These are phyloP conservation scores for Bryoglossum gracile DNA, from an alignment of 495 filamentous ascomycete species.

Conservation along the genomic window DNA sequence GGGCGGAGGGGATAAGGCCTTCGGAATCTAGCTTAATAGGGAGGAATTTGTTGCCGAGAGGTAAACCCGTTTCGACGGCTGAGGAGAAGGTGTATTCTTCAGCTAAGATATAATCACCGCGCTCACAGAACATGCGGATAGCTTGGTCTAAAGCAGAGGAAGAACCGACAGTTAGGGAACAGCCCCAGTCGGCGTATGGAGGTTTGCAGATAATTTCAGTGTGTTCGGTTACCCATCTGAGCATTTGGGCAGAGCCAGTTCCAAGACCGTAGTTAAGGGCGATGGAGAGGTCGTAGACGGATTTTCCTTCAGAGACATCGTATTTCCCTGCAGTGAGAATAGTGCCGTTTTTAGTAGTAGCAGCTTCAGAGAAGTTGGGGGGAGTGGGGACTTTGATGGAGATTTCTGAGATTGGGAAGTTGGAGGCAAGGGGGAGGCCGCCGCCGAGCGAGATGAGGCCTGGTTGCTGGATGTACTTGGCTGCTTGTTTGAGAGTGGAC, in stretches of 20 bases:
- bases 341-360: slow-evolving; percentile 45
- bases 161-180: slow-evolving; percentile 65
- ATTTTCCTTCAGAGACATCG: slow-evolving; percentile 60
- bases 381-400: slow-evolving; percentile 60
- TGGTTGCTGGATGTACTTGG: slow-evolving; percentile 63
- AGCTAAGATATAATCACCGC: slow-evolving; percentile 64
- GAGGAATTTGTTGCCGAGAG: slow-evolving; percentile 65
- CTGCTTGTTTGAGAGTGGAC: slow-evolving; percentile 72
- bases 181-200: slow-evolving; percentile 80
- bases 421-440: slow-evolving; percentile 78
- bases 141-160: slow-evolving; percentile 72
- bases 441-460: slow-evolving; percentile 84
- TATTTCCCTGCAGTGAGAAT: slow-evolving; percentile 69
- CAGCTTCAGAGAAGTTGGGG: slow-evolving; percentile 59
- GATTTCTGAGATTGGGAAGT: slow-evolving; percentile 77
- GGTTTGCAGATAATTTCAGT: slow-evolving; percentile 72
- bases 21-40: slow-evolving; percentile 73
- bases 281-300: slow-evolving; percentile 46
- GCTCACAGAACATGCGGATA: slow-evolving; percentile 68
- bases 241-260: slow-evolving; percentile 74
- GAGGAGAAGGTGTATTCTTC: slow-evolving; percentile 85
- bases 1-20: slow-evolving; percentile 56
- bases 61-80: slow-evolving; percentile 71
- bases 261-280: slow-evolving; percentile 76
- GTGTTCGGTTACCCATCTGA: slow-evolving; percentile 88